phyloP scores from a whole-genome alignment of 129 eudicot species.

The Pulicaria dysenterica region DNA sequence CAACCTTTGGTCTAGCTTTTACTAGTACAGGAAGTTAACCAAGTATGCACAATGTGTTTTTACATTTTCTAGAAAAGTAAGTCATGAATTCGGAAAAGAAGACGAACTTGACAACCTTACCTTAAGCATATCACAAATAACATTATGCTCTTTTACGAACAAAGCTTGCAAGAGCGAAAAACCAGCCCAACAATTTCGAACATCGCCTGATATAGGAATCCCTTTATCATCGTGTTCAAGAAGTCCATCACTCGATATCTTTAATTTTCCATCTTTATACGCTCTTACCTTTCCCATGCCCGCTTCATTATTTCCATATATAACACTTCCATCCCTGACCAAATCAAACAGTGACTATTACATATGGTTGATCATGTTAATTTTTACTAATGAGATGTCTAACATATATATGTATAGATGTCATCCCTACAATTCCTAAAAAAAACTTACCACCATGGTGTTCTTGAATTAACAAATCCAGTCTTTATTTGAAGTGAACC shows the following conservation, averaged over 20 bases:
- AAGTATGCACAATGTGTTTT: too few species aligned
- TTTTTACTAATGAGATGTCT: not conserved
- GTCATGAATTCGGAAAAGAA: too few species aligned
- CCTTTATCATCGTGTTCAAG: constrained; percentile 56
- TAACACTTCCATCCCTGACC: constrained; percentile 67
- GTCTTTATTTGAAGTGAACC: constrained; percentile 31
- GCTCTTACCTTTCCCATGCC: constrained; percentile 57
- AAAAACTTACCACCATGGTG: constrained; percentile 60
- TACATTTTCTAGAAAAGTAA: too few species aligned
- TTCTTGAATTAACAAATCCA: constrained; percentile 49
- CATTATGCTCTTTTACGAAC: constrained; percentile 56
- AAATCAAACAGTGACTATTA: not conserved
- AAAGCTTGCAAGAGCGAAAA: constrained; percentile 63
- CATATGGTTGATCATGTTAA: not conserved
- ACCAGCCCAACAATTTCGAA: constrained; percentile 64
- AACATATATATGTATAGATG: not conserved
- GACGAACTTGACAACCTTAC: constrained; percentile 31
- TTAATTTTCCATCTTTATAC: constrained; percentile 51
- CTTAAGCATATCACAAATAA: constrained; percentile 55
- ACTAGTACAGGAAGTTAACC: not conserved
- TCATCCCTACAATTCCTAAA: not conserved
- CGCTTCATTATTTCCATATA: constrained; percentile 52
- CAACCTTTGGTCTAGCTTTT: not conserved
- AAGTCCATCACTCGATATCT: constrained; percentile 46
- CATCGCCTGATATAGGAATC: constrained; percentile 58